Percentiles rank a stretch among this genome's conserved stretches.
phyloP scores from a whole-genome alignment of 345 rosid species.

The Sisymbrium altissimum region DNA sequence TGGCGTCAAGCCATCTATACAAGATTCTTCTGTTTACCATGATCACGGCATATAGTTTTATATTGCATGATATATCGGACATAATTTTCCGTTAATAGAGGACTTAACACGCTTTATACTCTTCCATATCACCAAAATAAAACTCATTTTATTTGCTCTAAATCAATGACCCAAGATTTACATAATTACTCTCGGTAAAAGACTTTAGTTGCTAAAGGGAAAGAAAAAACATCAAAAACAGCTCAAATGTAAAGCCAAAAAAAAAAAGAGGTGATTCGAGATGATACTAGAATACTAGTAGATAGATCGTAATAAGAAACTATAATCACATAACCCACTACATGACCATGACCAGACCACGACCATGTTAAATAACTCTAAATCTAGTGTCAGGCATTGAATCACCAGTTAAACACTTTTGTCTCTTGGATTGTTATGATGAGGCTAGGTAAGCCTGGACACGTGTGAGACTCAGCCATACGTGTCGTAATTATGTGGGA shows the following conservation, averaged over 20 bases:
- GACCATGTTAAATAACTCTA: conserved; percentile 19
- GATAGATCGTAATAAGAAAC: not conserved
- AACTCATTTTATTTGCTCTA: not conserved
- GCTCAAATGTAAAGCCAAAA: not conserved
- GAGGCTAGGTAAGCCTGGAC: conserved; percentile 8
- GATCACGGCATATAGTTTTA: not conserved
- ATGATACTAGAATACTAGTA: not conserved
- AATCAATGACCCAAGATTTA: not conserved
- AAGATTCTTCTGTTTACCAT: not conserved
- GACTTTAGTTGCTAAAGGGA: not conserved
- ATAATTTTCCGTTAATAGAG: not conserved
- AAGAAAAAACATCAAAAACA: not conserved
- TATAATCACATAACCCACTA: conserved; percentile 23
- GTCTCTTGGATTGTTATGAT: conserved; percentile 12
- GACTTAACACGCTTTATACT: conserved; percentile 15
- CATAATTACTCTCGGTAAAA: not conserved
- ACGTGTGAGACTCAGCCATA: conserved; percentile 9
- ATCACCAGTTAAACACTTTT: conserved; percentile 2
- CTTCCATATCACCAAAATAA: not conserved
- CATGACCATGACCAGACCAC: not conserved
- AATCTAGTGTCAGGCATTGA: conserved; percentile 20
- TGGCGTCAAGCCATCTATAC: conserved; percentile 3
- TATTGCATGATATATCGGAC: not conserved
- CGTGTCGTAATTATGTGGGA: conserved; percentile 19
- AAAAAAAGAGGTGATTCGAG: not conserved